Evolutionary conservation across 306 rosid species (phyloP), one percentile per base, ranked within the genome.

Genomic region (Corylus avellana): DNA sequence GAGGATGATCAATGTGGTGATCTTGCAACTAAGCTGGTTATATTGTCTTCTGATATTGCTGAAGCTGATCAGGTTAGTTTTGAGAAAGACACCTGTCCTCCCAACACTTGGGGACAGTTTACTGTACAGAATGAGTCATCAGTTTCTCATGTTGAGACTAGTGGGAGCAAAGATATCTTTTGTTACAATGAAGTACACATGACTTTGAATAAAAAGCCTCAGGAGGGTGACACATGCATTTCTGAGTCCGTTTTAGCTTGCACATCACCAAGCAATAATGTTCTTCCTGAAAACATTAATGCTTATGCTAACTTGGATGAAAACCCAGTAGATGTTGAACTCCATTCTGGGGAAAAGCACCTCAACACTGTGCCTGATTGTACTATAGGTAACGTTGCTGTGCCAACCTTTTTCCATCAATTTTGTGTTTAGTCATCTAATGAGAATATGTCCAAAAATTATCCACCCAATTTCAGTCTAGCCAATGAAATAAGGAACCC

Each of bases 1-100:
- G 88, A 87, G 61, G 83, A 77, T 66, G 80, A 79, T 75, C 86
- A 77, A 77, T 75, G 70, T 63, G 84, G 74, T 77, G 86, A 87
- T 78, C 79, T 58, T 78, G 75, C 56, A 29, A 70, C 78, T 74
- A 54, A 73, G 29, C 80, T 77, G 75, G 75, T 66, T 47, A 76
- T 72, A 67, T 75, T 80, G 53, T 72, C 79, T 75, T 81, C 87
- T 79, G 86, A 70, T 77, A 74, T 74, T 83, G 79, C 67, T 80
- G 93, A 91, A 79, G 85, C 67, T 67, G 80, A 61, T 78, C 83
- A 74, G 54, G 80, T 78, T 72, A 73, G 62, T 78, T 84, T 81
- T 50, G 78, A 76, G 20, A 79, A 72, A 53, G 88, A 79, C 76
- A 62, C 69, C 66, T 64, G 76, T 66, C 79, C 80, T 75, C 59